Conservation (phyloP, 2,329 filamentous ascomycete species). For the Colletotrichum chlorophyti region DNA sequence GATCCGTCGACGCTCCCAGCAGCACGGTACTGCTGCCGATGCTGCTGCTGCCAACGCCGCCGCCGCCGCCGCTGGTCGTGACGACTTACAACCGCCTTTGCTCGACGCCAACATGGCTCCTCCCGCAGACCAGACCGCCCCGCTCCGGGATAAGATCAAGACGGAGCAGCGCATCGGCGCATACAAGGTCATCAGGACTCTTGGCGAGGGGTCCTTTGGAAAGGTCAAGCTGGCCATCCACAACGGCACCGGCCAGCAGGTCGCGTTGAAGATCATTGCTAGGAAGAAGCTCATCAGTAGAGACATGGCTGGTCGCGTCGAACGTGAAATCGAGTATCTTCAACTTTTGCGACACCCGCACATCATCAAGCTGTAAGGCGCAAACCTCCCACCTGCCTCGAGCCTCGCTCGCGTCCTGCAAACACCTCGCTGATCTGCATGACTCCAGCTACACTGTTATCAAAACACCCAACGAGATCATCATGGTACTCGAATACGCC, state of each 20-base stretch:
- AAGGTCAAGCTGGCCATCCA: slow-evolving; percentile 98
- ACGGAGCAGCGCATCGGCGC: slow-evolving; percentile 87
- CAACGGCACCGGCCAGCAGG: slow-evolving; percentile 89
- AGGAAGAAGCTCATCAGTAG: slow-evolving; percentile 94
- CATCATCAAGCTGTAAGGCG: slow-evolving; percentile 92
- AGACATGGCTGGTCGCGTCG: slow-evolving; percentile 97
- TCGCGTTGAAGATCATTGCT: slow-evolving; percentile 97
- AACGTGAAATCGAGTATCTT: slow-evolving; percentile 97
- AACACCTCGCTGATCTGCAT: not conserved
- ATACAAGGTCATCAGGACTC: slow-evolving; percentile 87
- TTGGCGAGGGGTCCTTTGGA: slow-evolving; percentile 96
- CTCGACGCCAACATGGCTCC: slow-evolving; percentile 44
- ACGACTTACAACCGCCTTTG: too few relatives aligned
- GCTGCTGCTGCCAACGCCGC: slow-evolving; percentile 29
- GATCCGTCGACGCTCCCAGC: slow-evolving; percentile 56
- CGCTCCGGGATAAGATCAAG: slow-evolving; percentile 56
- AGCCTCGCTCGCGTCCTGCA: not conserved
- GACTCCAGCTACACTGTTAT: slow-evolving; percentile 87
- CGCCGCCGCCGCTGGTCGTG: too few relatives aligned
- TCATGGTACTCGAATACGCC: slow-evolving; percentile 99
- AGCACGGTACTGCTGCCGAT: slow-evolving; percentile 20
- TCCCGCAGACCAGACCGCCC: slow-evolving; percentile 29
- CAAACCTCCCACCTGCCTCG: not conserved
- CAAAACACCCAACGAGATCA: slow-evolving; percentile 91
- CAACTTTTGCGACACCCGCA: slow-evolving; percentile 95